Percentiles rank a stretch among this genome's conserved stretches.
Conservation (phyloP, 129 eudicot species). For the Flaveria robusta region DNA sequence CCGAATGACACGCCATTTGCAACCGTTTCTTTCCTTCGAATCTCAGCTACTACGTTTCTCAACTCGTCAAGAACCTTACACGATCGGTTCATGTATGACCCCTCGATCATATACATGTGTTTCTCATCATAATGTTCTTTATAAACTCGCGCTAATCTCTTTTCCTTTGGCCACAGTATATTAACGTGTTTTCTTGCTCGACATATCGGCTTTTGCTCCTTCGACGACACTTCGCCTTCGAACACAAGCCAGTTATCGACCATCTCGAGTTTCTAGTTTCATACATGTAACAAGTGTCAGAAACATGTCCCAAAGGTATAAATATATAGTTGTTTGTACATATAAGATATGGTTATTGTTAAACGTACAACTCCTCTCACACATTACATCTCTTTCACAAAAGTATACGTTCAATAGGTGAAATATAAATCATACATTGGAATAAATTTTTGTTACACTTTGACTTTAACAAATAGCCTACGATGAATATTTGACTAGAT, state of each 20-base stretch:
- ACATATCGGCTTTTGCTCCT: slow-evolving; percentile 49
- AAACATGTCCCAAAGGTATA: neutral
- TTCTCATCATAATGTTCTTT: slow-evolving; percentile 34
- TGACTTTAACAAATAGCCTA: neutral
- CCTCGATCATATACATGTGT: slow-evolving; percentile 57
- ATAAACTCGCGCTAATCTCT: slow-evolving; percentile 65
- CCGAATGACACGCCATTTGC: slow-evolving; percentile 63
- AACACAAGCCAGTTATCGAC: slow-evolving; percentile 62
- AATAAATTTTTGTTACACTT: slow-evolving; percentile 14
- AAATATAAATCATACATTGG: no score
- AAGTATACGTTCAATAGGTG: no score
- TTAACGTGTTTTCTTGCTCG: slow-evolving; percentile 51
- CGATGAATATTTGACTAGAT: neutral
- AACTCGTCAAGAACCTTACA: slow-evolving; percentile 70
- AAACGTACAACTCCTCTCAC: no score
- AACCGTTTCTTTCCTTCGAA: slow-evolving; percentile 61
- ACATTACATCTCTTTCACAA: no score
- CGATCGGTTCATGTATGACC: slow-evolving; percentile 67
- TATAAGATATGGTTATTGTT: neutral
- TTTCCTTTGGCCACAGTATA: slow-evolving; percentile 39
- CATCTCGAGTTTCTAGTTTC: slow-evolving; percentile 49
- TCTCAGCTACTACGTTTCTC: slow-evolving; percentile 67
- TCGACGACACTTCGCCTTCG: slow-evolving; percentile 48
- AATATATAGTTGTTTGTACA: neutral
- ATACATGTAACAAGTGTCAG: neutral